phyloP scores from a whole-genome alignment of 768 basidiomycete species.

The Wakefieldia striispora region DNA sequence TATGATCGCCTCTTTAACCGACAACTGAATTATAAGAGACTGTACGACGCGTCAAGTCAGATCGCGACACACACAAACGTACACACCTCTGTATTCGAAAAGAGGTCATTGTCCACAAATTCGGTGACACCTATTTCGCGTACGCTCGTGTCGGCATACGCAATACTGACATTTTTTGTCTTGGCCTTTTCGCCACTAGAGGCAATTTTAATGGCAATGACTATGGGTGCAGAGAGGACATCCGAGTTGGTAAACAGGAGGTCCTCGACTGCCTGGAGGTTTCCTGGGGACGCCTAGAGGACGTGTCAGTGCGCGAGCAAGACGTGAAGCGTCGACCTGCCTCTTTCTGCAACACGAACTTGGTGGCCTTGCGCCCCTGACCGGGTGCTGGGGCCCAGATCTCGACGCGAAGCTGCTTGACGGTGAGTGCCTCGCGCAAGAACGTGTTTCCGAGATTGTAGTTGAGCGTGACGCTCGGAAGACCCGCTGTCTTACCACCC shows the following conservation, averaged over 20 bases:
- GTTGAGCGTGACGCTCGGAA: constrained; percentile 80
- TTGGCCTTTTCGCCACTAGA: constrained; percentile 55
- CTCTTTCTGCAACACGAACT: constrained; percentile 81
- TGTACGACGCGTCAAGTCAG: constrained; percentile 30
- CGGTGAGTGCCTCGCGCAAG: constrained; percentile 85
- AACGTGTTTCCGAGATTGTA: constrained; percentile 75
- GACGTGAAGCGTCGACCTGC: constrained; percentile 35
- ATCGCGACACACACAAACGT: neutral
- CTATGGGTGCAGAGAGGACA: constrained; percentile 78
- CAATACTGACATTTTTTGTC: constrained; percentile 74
- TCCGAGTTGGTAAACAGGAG: constrained; percentile 82
- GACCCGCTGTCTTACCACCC: constrained; percentile 52
- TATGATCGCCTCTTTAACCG: constrained; percentile 94
- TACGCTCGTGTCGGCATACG: constrained; percentile 87
- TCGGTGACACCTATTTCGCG: constrained; percentile 87
- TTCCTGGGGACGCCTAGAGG: constrained; percentile 69
- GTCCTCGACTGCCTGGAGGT: constrained; percentile 73
- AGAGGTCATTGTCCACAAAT: constrained; percentile 92
- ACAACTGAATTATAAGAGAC: constrained; percentile 94
- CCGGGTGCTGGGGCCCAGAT: constrained; percentile 80
- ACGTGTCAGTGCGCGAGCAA: constrained; percentile 12
- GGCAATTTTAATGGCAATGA: constrained; percentile 82
- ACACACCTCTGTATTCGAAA: constrained; percentile 89
- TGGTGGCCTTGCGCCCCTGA: constrained; percentile 69
- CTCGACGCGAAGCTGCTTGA: constrained; percentile 87